Evolutionary conservation across 202 grass and related monocot genomes (phyloP).

Genomic region (Zizania palustris): DNA sequence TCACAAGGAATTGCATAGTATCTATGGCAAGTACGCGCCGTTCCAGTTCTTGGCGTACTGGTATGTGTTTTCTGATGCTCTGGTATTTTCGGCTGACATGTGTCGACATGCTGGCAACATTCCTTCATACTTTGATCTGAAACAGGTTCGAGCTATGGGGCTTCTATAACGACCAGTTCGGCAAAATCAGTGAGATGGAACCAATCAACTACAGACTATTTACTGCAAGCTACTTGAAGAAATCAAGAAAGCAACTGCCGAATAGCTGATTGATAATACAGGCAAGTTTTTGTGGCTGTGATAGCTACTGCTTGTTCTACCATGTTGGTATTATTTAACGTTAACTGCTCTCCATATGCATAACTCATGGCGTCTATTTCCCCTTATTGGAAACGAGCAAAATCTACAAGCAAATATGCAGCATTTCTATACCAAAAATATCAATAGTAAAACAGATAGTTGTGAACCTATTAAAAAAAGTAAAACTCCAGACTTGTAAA

Average conservation of each 20-base stretch:
- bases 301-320: not conserved
- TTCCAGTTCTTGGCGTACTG: slow-evolving; percentile 93
- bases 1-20: slow-evolving; percentile 51
- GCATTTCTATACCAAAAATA: not conserved
- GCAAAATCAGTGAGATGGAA: slow-evolving; percentile 68
- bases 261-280: slow-evolving; percentile 35
- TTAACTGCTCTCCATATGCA: not conserved
- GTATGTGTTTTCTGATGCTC: slow-evolving; percentile 42
- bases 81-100: slow-evolving; percentile 22
- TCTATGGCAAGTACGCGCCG: slow-evolving; percentile 69
- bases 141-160: slow-evolving; percentile 82
- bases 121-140: slow-evolving; percentile 19
- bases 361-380: not conserved
- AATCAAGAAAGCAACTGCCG: slow-evolving; percentile 31
- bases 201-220: slow-evolving; percentile 64
- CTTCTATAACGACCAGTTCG: slow-evolving; percentile 68
- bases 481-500: not conserved
- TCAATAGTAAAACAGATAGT: not conserved
- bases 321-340: not conserved
- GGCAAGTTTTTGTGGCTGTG: not conserved
- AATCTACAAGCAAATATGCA: not conserved
- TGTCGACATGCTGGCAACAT: not conserved
- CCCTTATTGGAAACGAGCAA: not conserved
- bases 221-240: slow-evolving; percentile 70
- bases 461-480: not conserved